These are phyloP conservation scores for Penicillium thymicola DNA, from an alignment of 2,329 filamentous ascomycete species.

Conservation along the genomic window DNA sequence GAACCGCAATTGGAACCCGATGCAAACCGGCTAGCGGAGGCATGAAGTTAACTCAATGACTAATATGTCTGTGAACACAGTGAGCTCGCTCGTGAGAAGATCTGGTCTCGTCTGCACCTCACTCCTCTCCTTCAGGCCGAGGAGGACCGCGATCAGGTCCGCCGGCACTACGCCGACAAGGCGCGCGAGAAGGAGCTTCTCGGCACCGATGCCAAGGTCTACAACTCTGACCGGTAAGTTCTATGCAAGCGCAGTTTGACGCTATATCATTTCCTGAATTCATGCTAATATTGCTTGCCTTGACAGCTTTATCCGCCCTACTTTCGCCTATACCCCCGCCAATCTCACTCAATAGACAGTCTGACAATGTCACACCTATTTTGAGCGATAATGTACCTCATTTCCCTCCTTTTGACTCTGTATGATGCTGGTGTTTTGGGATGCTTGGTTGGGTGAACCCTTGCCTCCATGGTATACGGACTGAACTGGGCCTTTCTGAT, in stretches of 20 bases:
- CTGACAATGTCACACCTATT: constrained; percentile 15
- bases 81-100: constrained; percentile 93
- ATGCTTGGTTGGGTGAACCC: constrained; percentile 5
- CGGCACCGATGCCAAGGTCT: constrained; percentile 78
- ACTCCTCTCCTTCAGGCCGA: constrained; percentile 93
- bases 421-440: constrained; percentile 9
- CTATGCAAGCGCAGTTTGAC: not conserved
- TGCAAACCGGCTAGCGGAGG: too few relatives aligned
- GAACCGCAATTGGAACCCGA: constrained; percentile 10
- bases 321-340: constrained; percentile 69
- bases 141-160: constrained; percentile 91
- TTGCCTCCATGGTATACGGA: constrained; percentile 8
- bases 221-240: constrained; percentile 80
- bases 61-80: constrained; percentile 46
- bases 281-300: constrained; percentile 6
- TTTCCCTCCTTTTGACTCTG: constrained; percentile 8
- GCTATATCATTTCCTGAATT: not conserved
- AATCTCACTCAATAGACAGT: constrained; percentile 55
- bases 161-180: constrained; percentile 81
- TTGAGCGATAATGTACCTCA: constrained; percentile 7
- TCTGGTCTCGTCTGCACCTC: constrained; percentile 94
- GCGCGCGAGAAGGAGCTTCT: constrained; percentile 86
- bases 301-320: constrained; percentile 73
- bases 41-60: not conserved
- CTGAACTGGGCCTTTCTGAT: constrained; percentile 10